Base-by-base conservation (phyloP, 1,284 basidiomycete genomes). In the Leccinum subrobustum region DNA sequence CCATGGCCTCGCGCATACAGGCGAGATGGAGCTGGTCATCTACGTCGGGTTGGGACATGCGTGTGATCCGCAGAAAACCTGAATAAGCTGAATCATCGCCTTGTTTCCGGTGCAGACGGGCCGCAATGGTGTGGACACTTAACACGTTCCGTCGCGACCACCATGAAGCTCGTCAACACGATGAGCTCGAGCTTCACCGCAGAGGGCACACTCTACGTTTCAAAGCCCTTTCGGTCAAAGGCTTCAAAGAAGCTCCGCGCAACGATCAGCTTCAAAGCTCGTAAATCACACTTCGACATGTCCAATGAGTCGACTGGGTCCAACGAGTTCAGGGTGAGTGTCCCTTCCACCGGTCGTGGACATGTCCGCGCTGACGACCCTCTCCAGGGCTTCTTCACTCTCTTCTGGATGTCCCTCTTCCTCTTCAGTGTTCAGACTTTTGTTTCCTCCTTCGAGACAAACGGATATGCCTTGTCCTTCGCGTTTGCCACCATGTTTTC, bases 321-420 rank as follows among this genome's bases (percentile, higher is more conserved):
- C 8, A 95, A 98, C 76, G 88, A 95, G 73, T 96, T 98, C 73
- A 84, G 95, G 66, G 89, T 89, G 71, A 59, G 84, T 78, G n/a
- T 42, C 16, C n/a, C 52, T n/a, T 33, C n/a, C 31, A 12, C 39
- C 12, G 5, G 14, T 4, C 37, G 3, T 18, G 25, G 25, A 53
- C 18, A 1, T 50, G 50, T 3, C 52, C 18, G 11, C 47, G 33
- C 51, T 67, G n/a, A 68, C 54, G 53, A 33, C 52, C 14, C 52
- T 33, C 31, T 0, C 7, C 68, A 90, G 87, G 95, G 95, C 1
- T 97, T 97, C 81, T 97, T 95, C 76, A 85, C 90, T 1, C 83
- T 98, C 57, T 97, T 97, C 77, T 97, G 95, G 87, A 85, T 89
- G 70, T 93, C 89, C 23, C 84, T 93, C 67, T 94, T 92, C 67